Base-by-base conservation (phyloP, 78 protist species). In the Dictyostelium purpureum region DNA sequence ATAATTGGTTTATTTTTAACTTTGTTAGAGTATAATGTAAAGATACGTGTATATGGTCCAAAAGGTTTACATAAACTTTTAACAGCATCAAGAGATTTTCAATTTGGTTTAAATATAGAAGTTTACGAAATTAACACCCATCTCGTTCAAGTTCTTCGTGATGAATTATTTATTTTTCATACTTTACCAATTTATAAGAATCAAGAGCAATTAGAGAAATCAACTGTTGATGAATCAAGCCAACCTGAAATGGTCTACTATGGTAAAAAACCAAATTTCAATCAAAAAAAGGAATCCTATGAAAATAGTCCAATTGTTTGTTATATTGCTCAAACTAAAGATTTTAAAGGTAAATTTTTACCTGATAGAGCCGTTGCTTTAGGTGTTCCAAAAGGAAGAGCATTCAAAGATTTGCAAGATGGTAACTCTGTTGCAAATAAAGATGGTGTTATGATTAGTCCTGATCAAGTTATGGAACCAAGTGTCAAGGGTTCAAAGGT, bases 351-450 rank as follows among this genome's bases (percentile, higher is more conserved):
- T 24, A 77, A 43, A 52, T 93, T 96, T 26, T 51, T 56, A 10
- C 88, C 89, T 18, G 78, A 73, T 14, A 59, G 42, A 33, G 97
- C 97, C 2, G n/a, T 9, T 2, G 80, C 43, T 40, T 82, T 95
- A 16, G 97, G 97, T 33, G 76, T 96, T 2, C 91, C 94, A n/a
- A 7, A 10, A 6, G 95, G 97, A 14, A 26, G 38, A 6, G 69
- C 73, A 12, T 75, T n/a, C 47, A 63, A 33, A 47, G 11, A 26
- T 19, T 75, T 90, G 40, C 37, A n/a, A 31, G 61, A 63, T 59
- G 95, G 95, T 49, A 66, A 90, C 18, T 33, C 95, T 10, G 54
- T 90, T 1, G 14, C 70, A 1, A 82, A 35, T 19, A 63, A 51
- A 28, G 35, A 37, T 37, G 95, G 95, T 14, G 31, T 0, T 18